Evolutionary conservation across 305 asterid species (phyloP).

Genomic region (Fraxinus paxiana): DNA sequence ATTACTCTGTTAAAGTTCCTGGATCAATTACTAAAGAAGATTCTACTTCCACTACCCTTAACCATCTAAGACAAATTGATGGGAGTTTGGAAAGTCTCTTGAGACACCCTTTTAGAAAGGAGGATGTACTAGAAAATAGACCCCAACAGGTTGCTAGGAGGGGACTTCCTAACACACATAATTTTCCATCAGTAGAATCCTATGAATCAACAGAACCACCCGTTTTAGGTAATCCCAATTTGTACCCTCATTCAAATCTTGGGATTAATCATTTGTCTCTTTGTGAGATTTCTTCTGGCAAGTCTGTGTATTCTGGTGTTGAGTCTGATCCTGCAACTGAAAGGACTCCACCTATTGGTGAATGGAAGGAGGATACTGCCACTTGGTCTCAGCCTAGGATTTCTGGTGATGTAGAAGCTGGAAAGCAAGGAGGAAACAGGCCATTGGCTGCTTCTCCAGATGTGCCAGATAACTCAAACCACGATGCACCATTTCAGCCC

Average conservation of each 20-base stretch:
- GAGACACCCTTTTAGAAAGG: constrained; percentile 40
- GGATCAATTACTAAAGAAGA: constrained; percentile 47
- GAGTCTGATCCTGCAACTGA: constrained; percentile 37
- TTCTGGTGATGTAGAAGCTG: constrained; percentile 39
- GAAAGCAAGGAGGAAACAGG: constrained; percentile 27
- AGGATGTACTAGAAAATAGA: constrained; percentile 27
- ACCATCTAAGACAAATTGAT: constrained; percentile 52
- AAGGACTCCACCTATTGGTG: constrained; percentile 31
- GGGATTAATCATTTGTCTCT: constrained; percentile 31
- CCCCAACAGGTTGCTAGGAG: constrained; percentile 27
- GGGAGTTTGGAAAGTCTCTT: constrained; percentile 56
- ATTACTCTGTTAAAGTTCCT: constrained; percentile 38
- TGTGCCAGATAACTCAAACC: constrained; percentile 38
- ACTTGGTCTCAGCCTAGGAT: constrained; percentile 34
- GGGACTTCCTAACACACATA: constrained; percentile 28
- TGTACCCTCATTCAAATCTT: constrained; percentile 24
- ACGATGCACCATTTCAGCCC: constrained; percentile 31
- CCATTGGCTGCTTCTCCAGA: constrained; percentile 36
- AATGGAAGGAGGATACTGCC: constrained; percentile 39
- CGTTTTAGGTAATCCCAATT: constrained; percentile 30
- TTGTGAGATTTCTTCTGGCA: constrained; percentile 29
- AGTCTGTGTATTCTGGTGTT: constrained; percentile 20
- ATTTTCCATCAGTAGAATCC: constrained; percentile 33
- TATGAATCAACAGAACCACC: constrained; percentile 40
- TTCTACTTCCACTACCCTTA: constrained; percentile 37